phyloP scores from a whole-genome alignment of 2,329 filamentous ascomycete genomes.

The Sporothrix brasiliensis region DNA sequence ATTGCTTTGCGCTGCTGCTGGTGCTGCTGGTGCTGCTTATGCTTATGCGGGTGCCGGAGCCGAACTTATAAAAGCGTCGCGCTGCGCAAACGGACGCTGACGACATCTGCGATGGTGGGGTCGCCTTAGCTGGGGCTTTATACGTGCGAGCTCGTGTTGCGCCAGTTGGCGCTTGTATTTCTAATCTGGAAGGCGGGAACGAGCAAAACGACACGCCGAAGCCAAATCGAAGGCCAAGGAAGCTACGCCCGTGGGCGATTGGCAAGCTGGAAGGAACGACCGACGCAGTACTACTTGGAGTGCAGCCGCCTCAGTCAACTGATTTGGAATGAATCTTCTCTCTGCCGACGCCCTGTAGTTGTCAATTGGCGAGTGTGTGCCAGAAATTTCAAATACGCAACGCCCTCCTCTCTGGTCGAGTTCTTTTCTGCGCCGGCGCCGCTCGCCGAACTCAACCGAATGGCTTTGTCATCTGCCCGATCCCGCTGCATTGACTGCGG shows the following conservation, averaged over 20 bases:
- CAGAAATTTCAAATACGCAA: constrained; percentile 5
- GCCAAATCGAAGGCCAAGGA: constrained; percentile 17
- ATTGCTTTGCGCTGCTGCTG: not conserved
- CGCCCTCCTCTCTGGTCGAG: not conserved
- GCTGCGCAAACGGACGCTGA: constrained; percentile 5
- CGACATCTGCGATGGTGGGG: constrained; percentile 27
- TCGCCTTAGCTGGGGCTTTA: constrained; percentile 17
- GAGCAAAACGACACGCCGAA: not conserved
- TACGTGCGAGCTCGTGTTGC: constrained; percentile 18
- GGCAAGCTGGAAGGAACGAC: constrained; percentile 8
- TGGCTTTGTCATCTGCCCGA: constrained; percentile 16
- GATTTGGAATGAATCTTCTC: constrained; percentile 9
- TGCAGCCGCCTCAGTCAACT: not conserved
- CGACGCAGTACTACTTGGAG: not conserved
- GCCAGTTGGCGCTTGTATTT: constrained; percentile 24
- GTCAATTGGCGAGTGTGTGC: not conserved
- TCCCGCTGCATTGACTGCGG: not conserved
- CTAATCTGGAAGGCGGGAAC: constrained; percentile 18
- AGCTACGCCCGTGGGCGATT: not conserved
- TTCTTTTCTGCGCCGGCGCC: too few relatives aligned
- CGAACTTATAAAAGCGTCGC: not conserved
- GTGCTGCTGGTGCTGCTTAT: not conserved
- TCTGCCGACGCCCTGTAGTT: not conserved
- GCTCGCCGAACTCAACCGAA: constrained; percentile 13
- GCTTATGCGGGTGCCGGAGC: not conserved